These are phyloP conservation scores for Suillus bovinus DNA, from an alignment of 768 basidiomycete species.

Conservation along the genomic window DNA sequence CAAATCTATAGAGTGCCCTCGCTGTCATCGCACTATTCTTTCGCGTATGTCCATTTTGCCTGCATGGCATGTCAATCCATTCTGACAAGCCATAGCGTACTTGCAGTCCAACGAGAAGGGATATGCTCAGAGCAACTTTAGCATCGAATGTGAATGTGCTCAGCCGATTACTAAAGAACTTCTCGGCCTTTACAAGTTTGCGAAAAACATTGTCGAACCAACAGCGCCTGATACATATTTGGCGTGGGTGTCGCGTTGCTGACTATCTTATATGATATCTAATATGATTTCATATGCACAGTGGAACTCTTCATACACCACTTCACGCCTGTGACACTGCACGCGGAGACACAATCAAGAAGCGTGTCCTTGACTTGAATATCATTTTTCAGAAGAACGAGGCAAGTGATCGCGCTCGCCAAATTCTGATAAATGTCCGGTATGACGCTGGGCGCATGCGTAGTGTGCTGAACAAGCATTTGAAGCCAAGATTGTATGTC, in stretches of 20 bases:
- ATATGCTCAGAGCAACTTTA: slow-evolving; percentile 47
- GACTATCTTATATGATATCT: not conserved
- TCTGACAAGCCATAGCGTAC: slow-evolving; percentile 34
- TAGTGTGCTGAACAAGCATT: not conserved
- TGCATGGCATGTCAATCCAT: not conserved
- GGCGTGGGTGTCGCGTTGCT: slow-evolving; percentile 27
- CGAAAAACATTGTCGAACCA: slow-evolving; percentile 30
- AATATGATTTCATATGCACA: slow-evolving; percentile 10
- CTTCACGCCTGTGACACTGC: slow-evolving; percentile 13
- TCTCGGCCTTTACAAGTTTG: slow-evolving; percentile 41
- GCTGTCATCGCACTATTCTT: slow-evolving; percentile 18
- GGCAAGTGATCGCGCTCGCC: not conserved
- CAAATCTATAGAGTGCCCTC: slow-evolving; percentile 31
- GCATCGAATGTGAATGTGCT: slow-evolving; percentile 36
- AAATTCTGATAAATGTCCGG: slow-evolving; percentile 9
- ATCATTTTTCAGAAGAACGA: not conserved
- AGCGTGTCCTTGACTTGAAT: slow-evolving; percentile 10
- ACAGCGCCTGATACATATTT: slow-evolving; percentile 23
- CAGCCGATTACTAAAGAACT: slow-evolving; percentile 37
- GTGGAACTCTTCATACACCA: slow-evolving; percentile 35
- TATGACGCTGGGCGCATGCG: slow-evolving; percentile 15
- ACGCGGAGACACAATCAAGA: slow-evolving; percentile 27
- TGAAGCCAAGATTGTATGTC: slow-evolving; percentile 27
- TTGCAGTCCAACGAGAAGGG: slow-evolving; percentile 40
- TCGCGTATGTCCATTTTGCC: slow-evolving; percentile 23